Conservation (phyloP, 768 basidiomycete species). For the Boletus sp. region DNA sequence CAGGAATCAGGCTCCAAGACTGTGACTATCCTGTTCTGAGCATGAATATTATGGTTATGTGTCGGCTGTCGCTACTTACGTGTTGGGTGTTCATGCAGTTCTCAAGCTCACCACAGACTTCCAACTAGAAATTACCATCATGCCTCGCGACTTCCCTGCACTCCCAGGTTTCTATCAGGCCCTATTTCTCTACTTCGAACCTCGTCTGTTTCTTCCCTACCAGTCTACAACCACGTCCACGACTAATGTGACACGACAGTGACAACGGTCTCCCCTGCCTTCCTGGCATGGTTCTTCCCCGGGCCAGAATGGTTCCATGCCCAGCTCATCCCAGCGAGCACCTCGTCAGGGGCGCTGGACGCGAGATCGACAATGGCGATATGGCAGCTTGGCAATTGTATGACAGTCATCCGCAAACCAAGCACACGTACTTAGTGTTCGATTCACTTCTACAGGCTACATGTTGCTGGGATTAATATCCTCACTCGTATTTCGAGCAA, state of each 20-base stretch:
- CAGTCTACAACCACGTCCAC: slow-evolving; percentile 4
- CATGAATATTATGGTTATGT: not conserved
- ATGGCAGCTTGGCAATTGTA: slow-evolving; percentile 68
- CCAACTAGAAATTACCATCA: slow-evolving; percentile 1
- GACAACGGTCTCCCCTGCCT: slow-evolving; percentile 47
- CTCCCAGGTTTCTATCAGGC: slow-evolving; percentile 60
- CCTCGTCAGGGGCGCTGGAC: slow-evolving; percentile 36
- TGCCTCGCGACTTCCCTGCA: slow-evolving; percentile 44
- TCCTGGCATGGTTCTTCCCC: slow-evolving; percentile 54
- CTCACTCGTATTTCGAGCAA: slow-evolving; percentile 62
- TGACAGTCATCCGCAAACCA: slow-evolving; percentile 11
- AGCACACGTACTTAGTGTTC: not conserved
- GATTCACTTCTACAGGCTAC: slow-evolving; percentile 44
- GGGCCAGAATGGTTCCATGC: slow-evolving; percentile 67
- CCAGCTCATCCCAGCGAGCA: slow-evolving; percentile 52
- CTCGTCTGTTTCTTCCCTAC: slow-evolving; percentile 39
- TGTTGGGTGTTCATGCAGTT: not conserved
- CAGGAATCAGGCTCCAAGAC: not conserved
- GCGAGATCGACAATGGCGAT: slow-evolving; percentile 56
- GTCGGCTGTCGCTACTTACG: not conserved
- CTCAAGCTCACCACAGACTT: not conserved
- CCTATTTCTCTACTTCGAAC: slow-evolving; percentile 65
- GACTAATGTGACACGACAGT: slow-evolving; percentile 31
- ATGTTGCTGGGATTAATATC: slow-evolving; percentile 62
- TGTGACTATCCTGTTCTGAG: no score